phyloP scores from a whole-genome alignment of 106 monocot species.

The Allium cepa region DNA sequence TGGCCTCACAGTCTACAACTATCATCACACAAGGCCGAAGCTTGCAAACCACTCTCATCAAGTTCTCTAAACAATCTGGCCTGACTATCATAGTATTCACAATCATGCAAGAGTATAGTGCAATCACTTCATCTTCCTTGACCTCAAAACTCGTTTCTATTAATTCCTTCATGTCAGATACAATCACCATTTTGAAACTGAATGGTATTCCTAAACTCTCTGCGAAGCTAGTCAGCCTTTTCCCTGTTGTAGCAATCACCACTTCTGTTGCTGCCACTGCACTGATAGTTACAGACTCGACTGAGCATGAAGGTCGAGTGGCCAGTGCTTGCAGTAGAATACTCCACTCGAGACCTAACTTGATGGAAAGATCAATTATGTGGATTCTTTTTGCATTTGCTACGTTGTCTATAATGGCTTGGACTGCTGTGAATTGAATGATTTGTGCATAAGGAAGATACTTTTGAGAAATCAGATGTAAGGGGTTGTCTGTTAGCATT shows the following conservation, averaged over 20 bases:
- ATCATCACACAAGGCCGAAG: constrained; percentile 8
- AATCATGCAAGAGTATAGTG: not conserved
- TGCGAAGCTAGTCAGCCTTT: constrained; percentile 12
- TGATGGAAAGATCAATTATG: constrained; percentile 8
- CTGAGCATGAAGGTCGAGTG: not conserved
- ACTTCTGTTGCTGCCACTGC: constrained; percentile 6
- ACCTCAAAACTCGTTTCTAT: constrained; percentile 3
- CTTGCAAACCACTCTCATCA: constrained; percentile 12
- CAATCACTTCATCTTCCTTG: not conserved
- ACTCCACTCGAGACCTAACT: constrained; percentile 1
- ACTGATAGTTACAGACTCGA: constrained; percentile 13
- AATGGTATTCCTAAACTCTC: constrained; percentile 5
- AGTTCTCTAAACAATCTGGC: not conserved
- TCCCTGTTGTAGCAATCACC: not conserved
- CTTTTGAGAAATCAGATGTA: not conserved
- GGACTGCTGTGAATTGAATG: constrained; percentile 3
- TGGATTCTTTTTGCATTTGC: not conserved
- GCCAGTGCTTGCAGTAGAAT: constrained; percentile 16
- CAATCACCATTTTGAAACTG: constrained; percentile 8
- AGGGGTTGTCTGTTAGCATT: not conserved
- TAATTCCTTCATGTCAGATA: constrained; percentile 6
- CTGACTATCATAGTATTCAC: constrained; percentile 7
- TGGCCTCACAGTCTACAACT: constrained; percentile 8
- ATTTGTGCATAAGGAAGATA: constrained; percentile 3
- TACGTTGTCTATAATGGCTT: constrained; percentile 11